Percentiles rank a stretch among this genome's conserved stretches.
phyloP scores from a whole-genome alignment of 2,329 filamentous ascomycete species.

The Apiospora hydei region DNA sequence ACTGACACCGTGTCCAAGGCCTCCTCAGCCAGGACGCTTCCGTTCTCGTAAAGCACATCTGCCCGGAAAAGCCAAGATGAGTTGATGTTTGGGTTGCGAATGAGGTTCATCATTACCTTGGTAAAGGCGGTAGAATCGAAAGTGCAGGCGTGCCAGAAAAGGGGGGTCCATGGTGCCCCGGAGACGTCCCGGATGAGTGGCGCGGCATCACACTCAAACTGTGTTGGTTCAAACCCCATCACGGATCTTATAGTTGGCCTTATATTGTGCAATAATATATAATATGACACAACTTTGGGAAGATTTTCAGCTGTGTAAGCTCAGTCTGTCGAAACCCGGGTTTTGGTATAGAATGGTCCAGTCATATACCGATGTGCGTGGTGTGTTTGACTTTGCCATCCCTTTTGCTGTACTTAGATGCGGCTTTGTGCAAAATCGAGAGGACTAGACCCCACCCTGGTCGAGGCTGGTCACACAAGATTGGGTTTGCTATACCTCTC shows the following conservation, averaged over 20 bases:
- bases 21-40: constrained; percentile 42
- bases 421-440: constrained; percentile 17
- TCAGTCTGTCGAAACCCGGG: background rate
- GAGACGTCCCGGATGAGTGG: constrained; percentile 46
- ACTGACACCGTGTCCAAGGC: constrained; percentile 35
- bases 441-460: constrained; percentile 9
- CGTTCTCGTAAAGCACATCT: constrained; percentile 70
- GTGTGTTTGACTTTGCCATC: constrained; percentile 13
- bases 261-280: background rate
- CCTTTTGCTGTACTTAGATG: no score
- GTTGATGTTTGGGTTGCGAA: constrained; percentile 82
- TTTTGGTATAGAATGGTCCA: background rate
- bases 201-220: constrained; percentile 42
- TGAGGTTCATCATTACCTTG: constrained; percentile 74
- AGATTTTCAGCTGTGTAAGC: background rate
- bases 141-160: constrained; percentile 63
- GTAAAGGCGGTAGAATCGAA: constrained; percentile 71
- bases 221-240: constrained; percentile 47
- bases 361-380: background rate
- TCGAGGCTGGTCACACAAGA: constrained; percentile 10
- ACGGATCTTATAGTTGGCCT: background rate
- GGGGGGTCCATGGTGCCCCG: constrained; percentile 57
- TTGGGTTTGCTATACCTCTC: background rate
- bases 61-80: constrained; percentile 80
- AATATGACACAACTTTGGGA: background rate